Evolutionary conservation across 495 filamentous ascomycete species (phyloP), one percentile per base, ranked within the genome.

Genomic region (Penicillium lividum): DNA sequence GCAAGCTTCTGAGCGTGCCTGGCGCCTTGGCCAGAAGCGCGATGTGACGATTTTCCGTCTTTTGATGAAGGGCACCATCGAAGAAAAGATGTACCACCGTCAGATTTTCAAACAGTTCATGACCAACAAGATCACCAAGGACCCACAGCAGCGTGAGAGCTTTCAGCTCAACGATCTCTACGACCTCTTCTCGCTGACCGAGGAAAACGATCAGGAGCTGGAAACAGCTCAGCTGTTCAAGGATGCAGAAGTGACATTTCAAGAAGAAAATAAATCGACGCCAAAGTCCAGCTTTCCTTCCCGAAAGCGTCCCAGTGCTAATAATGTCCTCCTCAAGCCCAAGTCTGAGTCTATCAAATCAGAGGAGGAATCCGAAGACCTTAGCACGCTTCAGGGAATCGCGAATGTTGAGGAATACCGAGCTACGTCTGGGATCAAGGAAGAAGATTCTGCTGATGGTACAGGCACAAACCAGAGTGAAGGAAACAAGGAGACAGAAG

Each of bases 41-140:
- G 90, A 96, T 46, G 94, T 98, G 18, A 92, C 88, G 0, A 92
- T 98, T 31, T 98, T 94, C 70, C 89, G 94, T 27, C 79, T 98
- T 40, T 92, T 98, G 89, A 94, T 91, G n/a, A 90, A 91, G 3
- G 93, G 93, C 15, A 97, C 94, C 0, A 98, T 98, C 33, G 94
- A 98, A 66, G 94, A 98, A 73, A 98, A 98, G 79, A 97, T 98
- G 42, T 98, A 97, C 57, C 94, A 98, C 69, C 89, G 94, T 5
- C 94, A 98, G 71, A 91, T 98, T 50, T 98, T 92, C 76, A 98
- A 98, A 71, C 92, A 96, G 62, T 96, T 96, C 65, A 77, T 98
- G 31, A 90, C 89, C 7, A 93, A 96, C 74, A 98, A 98, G 68
- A 92, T 98, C 10, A 70, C 97, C 55, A 89, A 86, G 68, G 92